phyloP scores from a whole-genome alignment of 192 early-diverging fungal genomes.

The Linnemannia exigua region DNA sequence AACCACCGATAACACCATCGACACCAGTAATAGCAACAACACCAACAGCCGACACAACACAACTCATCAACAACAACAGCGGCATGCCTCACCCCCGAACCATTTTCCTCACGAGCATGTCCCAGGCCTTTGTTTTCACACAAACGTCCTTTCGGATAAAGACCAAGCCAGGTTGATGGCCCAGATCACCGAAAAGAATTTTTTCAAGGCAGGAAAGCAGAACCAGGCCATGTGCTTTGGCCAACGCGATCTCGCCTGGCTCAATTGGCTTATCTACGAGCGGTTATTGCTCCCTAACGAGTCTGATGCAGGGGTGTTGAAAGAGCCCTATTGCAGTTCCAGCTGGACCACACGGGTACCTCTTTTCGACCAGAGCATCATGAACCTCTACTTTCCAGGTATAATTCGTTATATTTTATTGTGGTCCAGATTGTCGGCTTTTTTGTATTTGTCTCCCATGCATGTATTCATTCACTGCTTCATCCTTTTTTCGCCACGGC shows the following conservation, averaged over 20 bases:
- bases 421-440: too few relatives aligned
- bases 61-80: too few relatives aligned
- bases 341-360: slow-evolving; percentile 45
- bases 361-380: slow-evolving; percentile 68
- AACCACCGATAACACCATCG: background rate
- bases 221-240: slow-evolving; percentile 71
- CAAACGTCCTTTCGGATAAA: slow-evolving; percentile 29
- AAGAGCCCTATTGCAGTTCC: slow-evolving; percentile 19
- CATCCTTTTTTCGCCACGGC: background rate
- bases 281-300: background rate
- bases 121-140: slow-evolving; percentile 28
- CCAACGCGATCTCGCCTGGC: slow-evolving; percentile 44
- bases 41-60: too few relatives aligned
- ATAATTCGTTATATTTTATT: background rate
- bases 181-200: slow-evolving; percentile 40
- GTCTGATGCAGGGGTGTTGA: slow-evolving; percentile 3
- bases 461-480: background rate
- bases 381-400: slow-evolving; percentile 62
- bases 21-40: background rate
- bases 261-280: slow-evolving; percentile 39
- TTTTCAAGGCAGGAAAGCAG: slow-evolving; percentile 45
- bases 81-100: background rate
- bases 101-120: slow-evolving; percentile 30
- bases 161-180: slow-evolving; percentile 41
- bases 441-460: background rate